Base-by-base conservation (phyloP, 441 rosid species). In the Rhodomyrtus psidioides region DNA sequence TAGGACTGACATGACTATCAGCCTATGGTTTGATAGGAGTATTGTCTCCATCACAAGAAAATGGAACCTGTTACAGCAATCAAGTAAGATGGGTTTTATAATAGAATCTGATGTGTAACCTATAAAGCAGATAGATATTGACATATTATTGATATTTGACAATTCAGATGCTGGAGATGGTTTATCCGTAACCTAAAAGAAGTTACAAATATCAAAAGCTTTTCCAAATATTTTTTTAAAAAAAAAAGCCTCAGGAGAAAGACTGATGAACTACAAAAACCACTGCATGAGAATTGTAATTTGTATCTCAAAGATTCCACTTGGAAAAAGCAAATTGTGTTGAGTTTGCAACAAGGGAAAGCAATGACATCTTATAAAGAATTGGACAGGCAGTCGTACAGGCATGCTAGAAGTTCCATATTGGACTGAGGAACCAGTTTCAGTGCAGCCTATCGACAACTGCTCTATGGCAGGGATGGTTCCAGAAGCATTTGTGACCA, bases 351-450 rank as follows among this genome's bases (percentile, higher is more conserved):
- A 54, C 55, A 16, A 54, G 21, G 55, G 55, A 17, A 54, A 54
- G 55, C 55, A 54, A 54, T 54, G 17, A 54, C 21, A 54, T 16
- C 55, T 16, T 54, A 17, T 74, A 28, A 70, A 87, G 55, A 62
- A 46, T 46, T 84, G 87, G 56, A 23, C 88, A 65, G 55, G 76
- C 39, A 86, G 81, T 84, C 88, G 90, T 92, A 97, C 99, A 84
- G 99, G 97, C 95, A 96, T 87, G 92, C 93, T 94, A 54, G 99
- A 94, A 89, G 95, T 96, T 88, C 99, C 99, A 91, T 94, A 96
- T 89, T 96, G 98, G 84, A 96, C 91, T 21, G 97, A 92, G 84
- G 97, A 91, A 81, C 94, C 91, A 83, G 92, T 91, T 89, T 97
- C 99, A 84, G 93, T 92, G 88, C 93, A 94, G 83, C 93, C 94